Evolutionary conservation across 2,329 filamentous ascomycete genomes (phyloP).

Genomic region (Fusarium sp.): DNA sequence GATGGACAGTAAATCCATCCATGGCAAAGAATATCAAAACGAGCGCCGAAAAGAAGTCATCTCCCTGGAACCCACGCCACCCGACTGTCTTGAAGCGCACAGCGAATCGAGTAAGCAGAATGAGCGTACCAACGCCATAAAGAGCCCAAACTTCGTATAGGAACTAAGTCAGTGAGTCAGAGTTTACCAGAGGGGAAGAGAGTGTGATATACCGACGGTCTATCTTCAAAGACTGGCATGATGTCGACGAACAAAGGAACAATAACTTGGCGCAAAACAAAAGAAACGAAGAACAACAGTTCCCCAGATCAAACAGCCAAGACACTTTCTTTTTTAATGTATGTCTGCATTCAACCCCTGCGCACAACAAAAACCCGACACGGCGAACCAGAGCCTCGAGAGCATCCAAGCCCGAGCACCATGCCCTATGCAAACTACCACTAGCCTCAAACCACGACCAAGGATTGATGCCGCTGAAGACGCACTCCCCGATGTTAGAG

Average conservation of each 20-base stretch:
- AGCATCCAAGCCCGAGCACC: background rate
- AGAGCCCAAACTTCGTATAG: conserved; percentile 47
- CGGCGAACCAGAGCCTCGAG: background rate
- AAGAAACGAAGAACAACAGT: background rate
- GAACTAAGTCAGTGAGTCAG: conserved; percentile 30
- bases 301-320: background rate
- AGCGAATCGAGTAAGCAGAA: conserved; percentile 49
- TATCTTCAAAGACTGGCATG: conserved; percentile 15
- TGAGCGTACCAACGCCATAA: conserved; percentile 47
- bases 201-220: conserved; percentile 1
- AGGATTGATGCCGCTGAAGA: background rate
- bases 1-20: conserved; percentile 51
- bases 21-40: conserved; percentile 50
- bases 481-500: background rate
- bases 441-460: background rate
- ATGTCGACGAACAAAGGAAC: background rate
- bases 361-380: background rate
- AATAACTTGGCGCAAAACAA: background rate
- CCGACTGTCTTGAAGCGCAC: conserved; percentile 54
- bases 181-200: background rate
- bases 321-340: background rate
- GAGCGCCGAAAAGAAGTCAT: conserved; percentile 52
- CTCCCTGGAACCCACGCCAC: conserved; percentile 51
- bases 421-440: background rate
- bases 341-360: background rate